Percentiles rank a stretch among this genome's conserved stretches.
These are phyloP conservation scores for rapeseed (Brassica napus) DNA, from an alignment of 345 rosid genomes.

Conservation along the genomic window DNA sequence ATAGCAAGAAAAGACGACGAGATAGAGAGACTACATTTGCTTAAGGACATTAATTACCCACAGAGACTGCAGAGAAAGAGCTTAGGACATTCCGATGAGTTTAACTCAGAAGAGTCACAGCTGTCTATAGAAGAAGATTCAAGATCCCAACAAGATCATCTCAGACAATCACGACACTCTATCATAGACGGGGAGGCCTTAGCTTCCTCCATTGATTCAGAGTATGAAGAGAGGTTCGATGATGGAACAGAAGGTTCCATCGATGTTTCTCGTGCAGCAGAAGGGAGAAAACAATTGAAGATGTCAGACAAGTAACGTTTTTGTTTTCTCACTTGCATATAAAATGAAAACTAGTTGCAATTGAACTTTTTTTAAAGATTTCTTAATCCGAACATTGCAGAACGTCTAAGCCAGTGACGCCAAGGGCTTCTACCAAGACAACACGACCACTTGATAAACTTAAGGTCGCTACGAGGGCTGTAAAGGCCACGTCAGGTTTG, in stretches of 20 bases:
- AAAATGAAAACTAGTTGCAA: neutral
- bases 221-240: slow-evolving; percentile 21
- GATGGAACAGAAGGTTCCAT: slow-evolving; percentile 25
- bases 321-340: neutral
- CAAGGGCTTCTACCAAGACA: slow-evolving; percentile 28
- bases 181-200: neutral
- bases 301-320: slow-evolving; percentile 24
- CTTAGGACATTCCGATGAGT: slow-evolving; percentile 34
- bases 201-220: slow-evolving; percentile 21
- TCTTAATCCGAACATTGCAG: slow-evolving; percentile 19
- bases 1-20: slow-evolving; percentile 77
- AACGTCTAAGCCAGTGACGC: slow-evolving; percentile 31
- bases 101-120: slow-evolving; percentile 29
- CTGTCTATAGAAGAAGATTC: slow-evolving; percentile 21
- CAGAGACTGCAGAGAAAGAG: slow-evolving; percentile 23
- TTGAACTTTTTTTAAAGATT: neutral
- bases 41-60: slow-evolving; percentile 59
- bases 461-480: slow-evolving; percentile 26
- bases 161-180: slow-evolving; percentile 16
- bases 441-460: slow-evolving; percentile 40
- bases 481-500: slow-evolving; percentile 27
- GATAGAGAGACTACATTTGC: slow-evolving; percentile 73
- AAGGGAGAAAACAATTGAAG: slow-evolving; percentile 35
- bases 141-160: slow-evolving; percentile 31
- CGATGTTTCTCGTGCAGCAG: slow-evolving; percentile 20